These are phyloP conservation scores for Trypanosoma platydactyli DNA, from an alignment of 208 protist genomes.

Conservation along the genomic window DNA sequence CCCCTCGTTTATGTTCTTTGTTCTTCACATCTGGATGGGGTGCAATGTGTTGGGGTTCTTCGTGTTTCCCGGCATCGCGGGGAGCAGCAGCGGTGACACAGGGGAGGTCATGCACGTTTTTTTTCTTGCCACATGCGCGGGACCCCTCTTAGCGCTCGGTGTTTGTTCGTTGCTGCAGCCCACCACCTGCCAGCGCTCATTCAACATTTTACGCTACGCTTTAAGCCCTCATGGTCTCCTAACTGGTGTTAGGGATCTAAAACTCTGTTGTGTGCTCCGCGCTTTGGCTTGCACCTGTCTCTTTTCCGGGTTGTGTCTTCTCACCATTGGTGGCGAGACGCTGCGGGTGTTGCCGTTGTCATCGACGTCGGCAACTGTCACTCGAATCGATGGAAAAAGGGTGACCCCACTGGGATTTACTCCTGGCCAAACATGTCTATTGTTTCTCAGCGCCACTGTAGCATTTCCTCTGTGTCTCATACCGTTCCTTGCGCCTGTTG, in stretches of 20 bases:
- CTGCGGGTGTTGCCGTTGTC: neutral
- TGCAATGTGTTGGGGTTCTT: neutral
- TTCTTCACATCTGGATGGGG: neutral
- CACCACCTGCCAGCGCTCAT: neutral
- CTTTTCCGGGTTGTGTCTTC: neutral
- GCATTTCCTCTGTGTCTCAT: constrained; percentile 8
- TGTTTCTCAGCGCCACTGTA: neutral
- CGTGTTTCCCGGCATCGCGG: neutral
- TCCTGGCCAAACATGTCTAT: neutral
- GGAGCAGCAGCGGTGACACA: neutral
- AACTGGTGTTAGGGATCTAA: neutral
- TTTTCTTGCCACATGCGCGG: neutral
- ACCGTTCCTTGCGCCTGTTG: constrained; percentile 5
- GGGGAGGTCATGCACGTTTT: neutral
- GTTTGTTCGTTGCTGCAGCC: neutral
- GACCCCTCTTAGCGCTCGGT: neutral
- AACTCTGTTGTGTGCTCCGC: neutral
- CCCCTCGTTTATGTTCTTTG: neutral
- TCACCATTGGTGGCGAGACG: neutral
- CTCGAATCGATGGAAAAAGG: no score
- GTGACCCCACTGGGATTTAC: neutral
- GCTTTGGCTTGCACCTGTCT: neutral
- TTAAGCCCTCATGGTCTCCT: neutral
- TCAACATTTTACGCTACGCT: neutral
- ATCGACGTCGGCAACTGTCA: neutral